Evolutionary conservation across 75 land plant species (phyloP).

Genomic region (Chamaecyparis obtusa): DNA sequence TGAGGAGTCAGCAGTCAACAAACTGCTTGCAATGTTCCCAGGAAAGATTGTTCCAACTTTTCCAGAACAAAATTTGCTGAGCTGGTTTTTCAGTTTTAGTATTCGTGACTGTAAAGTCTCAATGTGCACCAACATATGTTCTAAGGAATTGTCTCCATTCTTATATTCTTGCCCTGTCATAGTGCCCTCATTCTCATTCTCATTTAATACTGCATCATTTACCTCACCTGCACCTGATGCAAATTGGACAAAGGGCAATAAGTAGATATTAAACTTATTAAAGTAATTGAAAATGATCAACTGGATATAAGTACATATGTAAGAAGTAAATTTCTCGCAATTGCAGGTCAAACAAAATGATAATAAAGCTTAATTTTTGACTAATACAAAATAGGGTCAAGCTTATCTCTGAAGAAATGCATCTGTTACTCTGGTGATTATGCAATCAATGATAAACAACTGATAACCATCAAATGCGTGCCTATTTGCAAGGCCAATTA

Average conservation of each 20-base stretch:
- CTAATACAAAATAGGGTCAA: too few relatives aligned
- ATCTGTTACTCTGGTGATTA: not conserved
- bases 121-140: constrained; percentile 30
- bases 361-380: not conserved
- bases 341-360: not conserved
- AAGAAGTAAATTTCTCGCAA: not conserved
- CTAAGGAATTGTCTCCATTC: constrained; percentile 32
- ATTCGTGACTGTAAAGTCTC: constrained; percentile 41
- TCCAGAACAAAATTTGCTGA: constrained; percentile 5
- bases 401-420: not conserved
- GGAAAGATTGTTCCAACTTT: not conserved
- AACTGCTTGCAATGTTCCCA: constrained; percentile 3
- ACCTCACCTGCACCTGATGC: constrained; percentile 3
- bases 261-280: not conserved
- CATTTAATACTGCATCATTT: not conserved
- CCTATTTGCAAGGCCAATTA: not conserved
- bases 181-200: not conserved
- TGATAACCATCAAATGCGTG: not conserved
- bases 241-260: not conserved
- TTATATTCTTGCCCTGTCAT: not conserved
- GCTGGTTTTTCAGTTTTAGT: constrained; percentile 26
- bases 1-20: not conserved
- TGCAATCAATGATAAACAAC: not conserved
- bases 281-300: not conserved
- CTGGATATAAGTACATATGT: not conserved